Evolutionary conservation across 495 filamentous ascomycete species (phyloP).

Genomic region (Acidiella bohemica): DNA sequence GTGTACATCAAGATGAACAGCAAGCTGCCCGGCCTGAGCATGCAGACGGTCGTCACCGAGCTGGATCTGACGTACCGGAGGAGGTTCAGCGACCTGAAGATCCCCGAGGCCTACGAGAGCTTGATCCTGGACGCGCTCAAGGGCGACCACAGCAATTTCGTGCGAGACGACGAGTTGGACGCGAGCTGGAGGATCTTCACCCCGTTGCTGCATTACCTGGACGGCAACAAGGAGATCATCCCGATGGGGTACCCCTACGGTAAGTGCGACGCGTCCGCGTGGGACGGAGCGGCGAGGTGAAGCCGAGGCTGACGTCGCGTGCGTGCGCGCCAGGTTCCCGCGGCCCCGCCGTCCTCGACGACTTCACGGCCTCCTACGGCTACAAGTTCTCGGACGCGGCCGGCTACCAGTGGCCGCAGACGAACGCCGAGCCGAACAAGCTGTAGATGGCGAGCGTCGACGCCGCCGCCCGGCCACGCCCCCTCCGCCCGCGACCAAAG

Average conservation of each 20-base stretch:
- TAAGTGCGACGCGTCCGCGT: too few relatives aligned
- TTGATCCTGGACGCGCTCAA: constrained; percentile 95
- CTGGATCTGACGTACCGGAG: constrained; percentile 96
- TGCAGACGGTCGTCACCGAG: constrained; percentile 99
- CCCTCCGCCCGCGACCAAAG: too few relatives aligned
- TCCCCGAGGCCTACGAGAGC: constrained; percentile 97
- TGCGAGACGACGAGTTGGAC: constrained; percentile 95
- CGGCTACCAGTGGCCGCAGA: constrained; percentile 87
- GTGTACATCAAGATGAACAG: constrained; percentile 99
- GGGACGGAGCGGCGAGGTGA: too few relatives aligned
- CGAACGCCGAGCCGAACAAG: constrained; percentile 52
- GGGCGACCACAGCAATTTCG: constrained; percentile 99
- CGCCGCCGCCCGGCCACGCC: too few relatives aligned
- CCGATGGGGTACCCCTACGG: constrained; percentile 99
- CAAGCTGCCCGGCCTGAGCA: constrained; percentile 93
- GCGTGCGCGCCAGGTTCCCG: constrained; percentile 80
- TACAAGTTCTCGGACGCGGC: constrained; percentile 98
- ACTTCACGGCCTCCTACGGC: constrained; percentile 94
- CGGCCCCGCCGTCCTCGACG: constrained; percentile 89
- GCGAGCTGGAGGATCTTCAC: constrained; percentile 98
- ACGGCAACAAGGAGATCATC: constrained; percentile 97
- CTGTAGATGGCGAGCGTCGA: too few relatives aligned
- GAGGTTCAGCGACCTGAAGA: constrained; percentile 98
- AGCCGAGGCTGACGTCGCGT: too few relatives aligned
- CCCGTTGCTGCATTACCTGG: constrained; percentile 91